Evolutionary conservation across 2,329 filamentous ascomycete genomes (phyloP).

Genomic region (Aschersonia sp.): DNA sequence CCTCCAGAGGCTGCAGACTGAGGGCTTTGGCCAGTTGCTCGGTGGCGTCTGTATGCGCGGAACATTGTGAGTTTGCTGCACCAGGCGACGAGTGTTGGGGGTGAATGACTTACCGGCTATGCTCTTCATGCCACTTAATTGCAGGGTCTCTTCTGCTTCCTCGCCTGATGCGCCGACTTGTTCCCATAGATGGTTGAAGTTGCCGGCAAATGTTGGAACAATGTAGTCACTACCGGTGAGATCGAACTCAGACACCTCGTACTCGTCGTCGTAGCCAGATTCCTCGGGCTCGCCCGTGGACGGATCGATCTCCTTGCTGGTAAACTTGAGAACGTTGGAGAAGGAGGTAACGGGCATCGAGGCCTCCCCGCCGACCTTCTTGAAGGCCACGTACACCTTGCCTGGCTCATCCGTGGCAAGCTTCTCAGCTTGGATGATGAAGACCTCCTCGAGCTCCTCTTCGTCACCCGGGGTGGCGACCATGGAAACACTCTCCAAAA

Average conservation of each 20-base stretch:
- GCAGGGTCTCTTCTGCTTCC: constrained; percentile 81
- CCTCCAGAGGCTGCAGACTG: constrained; percentile 85
- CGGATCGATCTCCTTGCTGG: constrained; percentile 94
- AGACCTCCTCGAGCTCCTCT: constrained; percentile 77
- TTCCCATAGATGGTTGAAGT: constrained; percentile 93
- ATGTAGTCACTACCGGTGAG: constrained; percentile 88
- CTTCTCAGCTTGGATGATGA: constrained; percentile 79
- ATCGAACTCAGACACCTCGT: constrained; percentile 89
- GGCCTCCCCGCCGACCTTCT: constrained; percentile 61
- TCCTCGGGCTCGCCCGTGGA: constrained; percentile 88
- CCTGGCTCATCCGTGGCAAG: constrained; percentile 76
- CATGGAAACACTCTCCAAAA: constrained; percentile 80
- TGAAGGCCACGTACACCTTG: constrained; percentile 90
- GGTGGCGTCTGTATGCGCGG: constrained; percentile 55
- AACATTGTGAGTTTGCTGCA: too few species aligned
- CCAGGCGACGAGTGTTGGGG: too few species aligned
- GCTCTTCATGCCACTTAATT: constrained; percentile 76
- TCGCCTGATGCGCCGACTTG: constrained; percentile 80
- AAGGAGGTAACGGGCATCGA: constrained; percentile 72
- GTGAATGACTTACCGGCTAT: constrained; percentile 59
- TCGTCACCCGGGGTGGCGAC: constrained; percentile 68
- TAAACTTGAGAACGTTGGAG: constrained; percentile 91
- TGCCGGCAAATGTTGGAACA: constrained; percentile 82
- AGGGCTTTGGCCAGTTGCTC: constrained; percentile 78
- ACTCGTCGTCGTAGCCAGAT: constrained; percentile 89